These are phyloP conservation scores for Somion occarium DNA, from an alignment of 1,284 basidiomycete genomes.

Conservation along the genomic window DNA sequence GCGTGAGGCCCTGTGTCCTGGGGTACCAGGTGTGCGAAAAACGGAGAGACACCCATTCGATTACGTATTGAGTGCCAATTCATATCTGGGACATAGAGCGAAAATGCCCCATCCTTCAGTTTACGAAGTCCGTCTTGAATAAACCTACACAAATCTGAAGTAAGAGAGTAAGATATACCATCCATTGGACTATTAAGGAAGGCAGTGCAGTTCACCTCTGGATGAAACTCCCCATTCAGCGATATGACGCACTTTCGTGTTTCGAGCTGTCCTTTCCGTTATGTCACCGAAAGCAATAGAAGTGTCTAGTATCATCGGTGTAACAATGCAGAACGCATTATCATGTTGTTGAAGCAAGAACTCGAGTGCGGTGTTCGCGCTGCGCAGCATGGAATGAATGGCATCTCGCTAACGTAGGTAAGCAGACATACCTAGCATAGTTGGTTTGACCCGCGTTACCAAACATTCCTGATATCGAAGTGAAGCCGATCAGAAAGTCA, in stretches of 20 bases:
- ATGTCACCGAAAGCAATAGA: constrained; percentile 10
- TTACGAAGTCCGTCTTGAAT: constrained; percentile 26
- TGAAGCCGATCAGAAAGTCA: constrained; percentile 35
- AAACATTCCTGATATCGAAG: constrained; percentile 30
- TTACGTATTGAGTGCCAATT: constrained; percentile 25
- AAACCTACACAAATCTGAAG: constrained; percentile 28
- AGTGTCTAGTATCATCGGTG: constrained; percentile 30
- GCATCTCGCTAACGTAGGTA: neutral
- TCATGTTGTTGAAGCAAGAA: constrained; percentile 20
- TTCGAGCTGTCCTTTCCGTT: constrained; percentile 8
- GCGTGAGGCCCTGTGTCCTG: constrained; percentile 1
- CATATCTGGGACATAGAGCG: constrained; percentile 29
- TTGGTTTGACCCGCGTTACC: constrained; percentile 38
- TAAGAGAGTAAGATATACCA: no score
- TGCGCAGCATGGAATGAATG: constrained; percentile 14
- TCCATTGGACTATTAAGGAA: neutral
- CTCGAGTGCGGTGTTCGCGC: constrained; percentile 34
- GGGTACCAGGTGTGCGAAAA: constrained; percentile 22
- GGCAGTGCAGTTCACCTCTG: constrained; percentile 20
- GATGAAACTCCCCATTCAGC: constrained; percentile 25
- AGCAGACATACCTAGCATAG: constrained; percentile 30
- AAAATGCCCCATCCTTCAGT: constrained; percentile 17
- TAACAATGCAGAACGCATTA: constrained; percentile 34
- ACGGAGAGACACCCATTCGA: constrained; percentile 20
- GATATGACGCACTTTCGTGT: constrained; percentile 15